Conservation (phyloP, 257 asterid genomes). For the Apocynum venetum region DNA sequence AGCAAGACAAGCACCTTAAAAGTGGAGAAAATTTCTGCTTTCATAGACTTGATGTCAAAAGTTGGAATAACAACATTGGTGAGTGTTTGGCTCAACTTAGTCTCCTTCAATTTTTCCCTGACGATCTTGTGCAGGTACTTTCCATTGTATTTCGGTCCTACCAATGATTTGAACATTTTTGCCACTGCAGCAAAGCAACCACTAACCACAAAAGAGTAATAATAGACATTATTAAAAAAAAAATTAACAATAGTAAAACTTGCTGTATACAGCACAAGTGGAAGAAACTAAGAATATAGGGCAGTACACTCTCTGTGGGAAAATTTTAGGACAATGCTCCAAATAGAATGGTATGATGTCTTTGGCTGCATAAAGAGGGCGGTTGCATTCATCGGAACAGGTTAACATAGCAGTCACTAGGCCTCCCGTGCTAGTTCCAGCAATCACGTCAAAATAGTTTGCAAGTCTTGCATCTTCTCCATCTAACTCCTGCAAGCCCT, state of each 20-base stretch:
- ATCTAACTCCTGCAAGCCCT: conserved; percentile 28
- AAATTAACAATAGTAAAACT: no score
- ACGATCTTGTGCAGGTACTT: conserved; percentile 33
- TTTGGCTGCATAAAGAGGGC: conserved; percentile 48
- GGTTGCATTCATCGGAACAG: conserved; percentile 32
- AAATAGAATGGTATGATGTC: conserved; percentile 41
- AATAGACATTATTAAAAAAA: no score
- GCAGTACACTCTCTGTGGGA: conserved; percentile 25
- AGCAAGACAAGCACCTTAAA: background rate
- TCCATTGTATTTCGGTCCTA: conserved; percentile 37
- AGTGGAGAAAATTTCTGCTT: no score
- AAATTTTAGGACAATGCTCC: conserved; percentile 34
- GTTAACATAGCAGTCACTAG: conserved; percentile 48
- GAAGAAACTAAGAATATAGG: no score
- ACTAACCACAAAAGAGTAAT: conserved; percentile 13
- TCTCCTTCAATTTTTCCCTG: conserved; percentile 11
- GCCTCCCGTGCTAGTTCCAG: conserved; percentile 63
- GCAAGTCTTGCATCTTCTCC: conserved; percentile 49
- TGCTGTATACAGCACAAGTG: no score
- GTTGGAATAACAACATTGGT: conserved; percentile 20
- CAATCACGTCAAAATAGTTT: conserved; percentile 48
- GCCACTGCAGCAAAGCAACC: conserved; percentile 17
- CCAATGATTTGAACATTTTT: conserved; percentile 3
- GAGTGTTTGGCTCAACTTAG: conserved; percentile 13
- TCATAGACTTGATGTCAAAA: no score